Conservation (phyloP, 2,329 filamentous ascomycete species). For the Sordariomycetes sp. region DNA sequence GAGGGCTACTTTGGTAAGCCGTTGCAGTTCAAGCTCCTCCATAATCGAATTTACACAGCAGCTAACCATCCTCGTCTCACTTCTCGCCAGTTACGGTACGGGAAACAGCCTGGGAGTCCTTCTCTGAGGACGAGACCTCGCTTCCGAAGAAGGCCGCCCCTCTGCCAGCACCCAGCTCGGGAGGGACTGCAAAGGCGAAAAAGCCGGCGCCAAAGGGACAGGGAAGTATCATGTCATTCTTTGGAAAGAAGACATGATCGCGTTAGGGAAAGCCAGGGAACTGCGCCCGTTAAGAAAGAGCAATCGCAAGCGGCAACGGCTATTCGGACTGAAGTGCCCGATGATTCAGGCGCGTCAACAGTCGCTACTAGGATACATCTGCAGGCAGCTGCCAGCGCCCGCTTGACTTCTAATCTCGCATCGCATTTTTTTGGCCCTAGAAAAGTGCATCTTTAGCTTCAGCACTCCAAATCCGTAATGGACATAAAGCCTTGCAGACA, state of each 20-base stretch:
- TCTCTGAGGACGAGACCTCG: constrained; percentile 71
- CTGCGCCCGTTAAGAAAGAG: background rate
- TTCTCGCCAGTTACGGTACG: constrained; percentile 62
- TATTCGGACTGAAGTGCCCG: no score
- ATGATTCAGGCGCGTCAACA: no score
- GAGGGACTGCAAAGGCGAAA: constrained; percentile 34
- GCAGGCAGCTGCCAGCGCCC: no score
- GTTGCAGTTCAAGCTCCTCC: background rate
- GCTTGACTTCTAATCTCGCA: no score
- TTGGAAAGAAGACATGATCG: constrained; percentile 53
- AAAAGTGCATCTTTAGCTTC: no score
- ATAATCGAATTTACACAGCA: background rate
- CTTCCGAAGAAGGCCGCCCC: constrained; percentile 36
- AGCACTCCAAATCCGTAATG: no score
- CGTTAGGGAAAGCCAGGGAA: background rate
- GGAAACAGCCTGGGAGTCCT: constrained; percentile 79
- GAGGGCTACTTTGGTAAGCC: constrained; percentile 78
- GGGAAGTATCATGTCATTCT: constrained; percentile 87
- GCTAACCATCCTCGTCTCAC: constrained; percentile 4
- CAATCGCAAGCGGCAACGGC: no score
- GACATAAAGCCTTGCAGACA: no score
- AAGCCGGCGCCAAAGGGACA: constrained; percentile 49
- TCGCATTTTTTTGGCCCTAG: no score
- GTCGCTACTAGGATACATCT: no score
- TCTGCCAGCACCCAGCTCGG: constrained; percentile 27